phyloP scores from a whole-genome alignment of 2,329 filamentous ascomycete species.

The Botrytis aclada region DNA sequence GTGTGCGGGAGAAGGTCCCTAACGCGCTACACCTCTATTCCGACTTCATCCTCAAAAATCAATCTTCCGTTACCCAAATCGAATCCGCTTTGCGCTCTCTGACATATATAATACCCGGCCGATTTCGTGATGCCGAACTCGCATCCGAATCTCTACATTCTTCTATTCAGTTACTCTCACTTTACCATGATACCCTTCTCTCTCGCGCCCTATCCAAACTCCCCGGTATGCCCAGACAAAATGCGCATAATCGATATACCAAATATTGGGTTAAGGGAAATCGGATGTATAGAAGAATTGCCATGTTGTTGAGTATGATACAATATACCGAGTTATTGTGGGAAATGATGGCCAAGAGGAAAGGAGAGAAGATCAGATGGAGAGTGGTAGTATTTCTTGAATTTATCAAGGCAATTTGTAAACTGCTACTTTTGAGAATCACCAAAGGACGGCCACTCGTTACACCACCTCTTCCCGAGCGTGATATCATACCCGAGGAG shows the following conservation, averaged over 20 bases:
- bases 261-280: slow-evolving; percentile 62
- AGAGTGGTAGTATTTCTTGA: slow-evolving; percentile 82
- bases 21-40: slow-evolving; percentile 65
- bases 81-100: slow-evolving; percentile 89
- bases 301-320: slow-evolving; percentile 80
- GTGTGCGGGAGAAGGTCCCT: slow-evolving; percentile 34
- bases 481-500: slow-evolving; percentile 69
- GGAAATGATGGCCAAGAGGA: slow-evolving; percentile 92
- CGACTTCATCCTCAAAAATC: slow-evolving; percentile 93
- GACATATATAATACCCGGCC: slow-evolving; percentile 92
- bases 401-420: slow-evolving; percentile 79
- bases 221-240: slow-evolving; percentile 48
- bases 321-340: slow-evolving; percentile 95
- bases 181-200: slow-evolving; percentile 90
- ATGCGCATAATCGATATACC: slow-evolving; percentile 62
- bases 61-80: slow-evolving; percentile 89
- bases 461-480: slow-evolving; percentile 79
- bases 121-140: slow-evolving; percentile 88
- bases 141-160: slow-evolving; percentile 91
- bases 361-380: slow-evolving; percentile 81
- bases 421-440: slow-evolving; percentile 74
- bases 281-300: slow-evolving; percentile 74
- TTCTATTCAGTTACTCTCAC: slow-evolving; percentile 80
- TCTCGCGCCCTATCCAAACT: slow-evolving; percentile 60
- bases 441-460: slow-evolving; percentile 81